These are phyloP conservation scores for Colletotrichum horii DNA, from an alignment of 2,329 filamentous ascomycete genomes.

Conservation along the genomic window DNA sequence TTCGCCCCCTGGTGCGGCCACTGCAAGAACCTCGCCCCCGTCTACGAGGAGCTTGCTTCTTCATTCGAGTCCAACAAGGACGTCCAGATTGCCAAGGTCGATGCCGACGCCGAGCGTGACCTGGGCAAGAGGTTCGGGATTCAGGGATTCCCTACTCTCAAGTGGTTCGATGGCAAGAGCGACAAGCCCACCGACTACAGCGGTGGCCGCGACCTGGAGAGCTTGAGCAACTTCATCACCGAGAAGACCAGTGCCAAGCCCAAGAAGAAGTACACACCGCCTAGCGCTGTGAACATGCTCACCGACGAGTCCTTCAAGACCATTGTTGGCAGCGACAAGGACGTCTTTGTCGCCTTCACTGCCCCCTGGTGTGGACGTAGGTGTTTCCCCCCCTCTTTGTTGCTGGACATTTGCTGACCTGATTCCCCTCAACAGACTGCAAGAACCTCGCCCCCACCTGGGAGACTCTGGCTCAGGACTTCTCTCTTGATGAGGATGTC, in stretches of 20 bases:
- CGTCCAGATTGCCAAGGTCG: conserved; percentile 92
- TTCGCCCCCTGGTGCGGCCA: conserved; percentile 99
- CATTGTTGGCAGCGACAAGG: conserved; percentile 81
- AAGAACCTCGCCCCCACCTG: conserved; percentile 90
- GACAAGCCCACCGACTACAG: conserved; percentile 85
- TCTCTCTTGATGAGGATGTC: conserved; percentile 77
- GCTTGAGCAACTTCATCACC: conserved; percentile 77
- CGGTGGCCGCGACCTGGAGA: conserved; percentile 86
- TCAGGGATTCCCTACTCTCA: conserved; percentile 94
- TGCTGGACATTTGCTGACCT: conserved; percentile 9
- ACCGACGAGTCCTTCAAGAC: conserved; percentile 80
- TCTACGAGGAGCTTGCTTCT: conserved; percentile 88
- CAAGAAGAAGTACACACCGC: conserved; percentile 75
- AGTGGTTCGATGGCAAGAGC: conserved; percentile 97
- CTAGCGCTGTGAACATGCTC: conserved; percentile 80
- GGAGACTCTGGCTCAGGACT: conserved; percentile 86
- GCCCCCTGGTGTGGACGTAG: conserved; percentile 98
- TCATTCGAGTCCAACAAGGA: conserved; percentile 74
- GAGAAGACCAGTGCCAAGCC: conserved; percentile 87
- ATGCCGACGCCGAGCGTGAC: conserved; percentile 86
- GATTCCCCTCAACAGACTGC: conserved; percentile 74
- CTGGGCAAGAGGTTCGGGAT: conserved; percentile 88
- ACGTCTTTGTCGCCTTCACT: conserved; percentile 95
- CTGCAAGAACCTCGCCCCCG: conserved; percentile 95
- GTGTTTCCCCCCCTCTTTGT: conserved; percentile 42